These are phyloP conservation scores for Logfia minima DNA, from an alignment of 129 eudicot genomes.

Conservation along the genomic window DNA sequence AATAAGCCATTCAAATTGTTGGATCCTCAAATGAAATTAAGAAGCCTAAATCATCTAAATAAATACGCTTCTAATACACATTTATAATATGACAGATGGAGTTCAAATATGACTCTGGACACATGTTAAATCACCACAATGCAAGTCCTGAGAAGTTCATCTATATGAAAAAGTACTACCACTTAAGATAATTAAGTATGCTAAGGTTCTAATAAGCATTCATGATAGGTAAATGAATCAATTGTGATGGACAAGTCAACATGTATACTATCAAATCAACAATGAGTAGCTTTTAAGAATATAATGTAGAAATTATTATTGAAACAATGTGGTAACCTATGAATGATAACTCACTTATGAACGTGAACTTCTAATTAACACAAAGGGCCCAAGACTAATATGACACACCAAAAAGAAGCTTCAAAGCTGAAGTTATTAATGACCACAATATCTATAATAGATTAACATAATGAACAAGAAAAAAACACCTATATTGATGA, in stretches of 20 bases:
- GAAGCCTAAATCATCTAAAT: constrained; percentile 10
- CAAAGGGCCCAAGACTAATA: no score
- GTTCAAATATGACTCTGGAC: constrained; percentile 1
- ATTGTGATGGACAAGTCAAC: background rate
- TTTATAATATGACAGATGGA: constrained; percentile 8
- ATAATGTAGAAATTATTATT: no score
- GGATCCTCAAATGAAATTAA: constrained; percentile 31
- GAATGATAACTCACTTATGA: no score
- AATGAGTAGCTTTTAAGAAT: no score
- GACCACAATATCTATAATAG: no score
- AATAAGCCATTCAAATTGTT: constrained; percentile 98
- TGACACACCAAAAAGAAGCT: no score
- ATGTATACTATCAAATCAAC: no score
- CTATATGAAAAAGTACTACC: background rate
- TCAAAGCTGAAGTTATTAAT: no score
- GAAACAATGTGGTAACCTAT: no score
- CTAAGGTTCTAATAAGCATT: background rate
- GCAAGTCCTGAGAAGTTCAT: background rate
- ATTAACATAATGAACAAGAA: no score
- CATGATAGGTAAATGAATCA: background rate
- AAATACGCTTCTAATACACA: constrained; percentile 20
- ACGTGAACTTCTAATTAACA: no score
- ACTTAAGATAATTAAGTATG: background rate
- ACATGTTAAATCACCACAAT: constrained; percentile 17
- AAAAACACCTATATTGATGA: no score